Base-by-base conservation (phyloP, 192 early-diverging fungal genomes). In the Podila minutissima region DNA sequence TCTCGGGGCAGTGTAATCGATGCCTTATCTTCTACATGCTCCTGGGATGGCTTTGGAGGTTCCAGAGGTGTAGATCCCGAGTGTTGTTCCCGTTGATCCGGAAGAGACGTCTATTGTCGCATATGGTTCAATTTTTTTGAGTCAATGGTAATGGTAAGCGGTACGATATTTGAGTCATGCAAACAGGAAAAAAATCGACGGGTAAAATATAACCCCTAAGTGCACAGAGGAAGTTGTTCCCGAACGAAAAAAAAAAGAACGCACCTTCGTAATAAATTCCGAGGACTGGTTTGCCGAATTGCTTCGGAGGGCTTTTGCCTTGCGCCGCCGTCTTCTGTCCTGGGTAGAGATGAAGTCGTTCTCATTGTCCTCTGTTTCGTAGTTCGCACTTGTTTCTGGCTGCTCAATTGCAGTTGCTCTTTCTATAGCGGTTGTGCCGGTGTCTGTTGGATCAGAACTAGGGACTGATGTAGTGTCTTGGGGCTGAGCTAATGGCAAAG, bases 271-370 rank as follows among this genome's bases (percentile, higher is more conserved):
- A 0, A 79, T 17, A 7, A 66, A 72, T 33, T 79, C 75, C n/a
- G 69, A 50, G 26, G 65, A 79, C 19, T 67, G 60, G 13, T 64
- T 11, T 7, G 41, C 64, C 9, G 65, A 29, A 5, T 28, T 68
- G 22, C 13, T 48, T 38, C 57, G 71, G 6, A 51, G 12, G 2
- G 62, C 63, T 41, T 72, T 66, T 12, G 70, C 61, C 29, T 41
- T 79, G 31, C 70, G 60, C 55, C 75, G 65, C 26, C 75, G 75
- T n/a, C 75, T 59, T 11, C 75, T 26, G 61, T 79, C 75, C 26
- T 63, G 62, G 20, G 75, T 72, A 0, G 75, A 79, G 9, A 79
- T 79, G 35, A 79, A 79, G 13, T 79, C 65, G 20, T 55, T 55
- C n/a, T 71, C 75, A 35, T 79, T 69, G 35, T 79, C 75, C 13